Evolutionary conservation across 257 asterid species (phyloP), one percentile per base, ranked within the genome.

Genomic region (Scutellaria galericulata): DNA sequence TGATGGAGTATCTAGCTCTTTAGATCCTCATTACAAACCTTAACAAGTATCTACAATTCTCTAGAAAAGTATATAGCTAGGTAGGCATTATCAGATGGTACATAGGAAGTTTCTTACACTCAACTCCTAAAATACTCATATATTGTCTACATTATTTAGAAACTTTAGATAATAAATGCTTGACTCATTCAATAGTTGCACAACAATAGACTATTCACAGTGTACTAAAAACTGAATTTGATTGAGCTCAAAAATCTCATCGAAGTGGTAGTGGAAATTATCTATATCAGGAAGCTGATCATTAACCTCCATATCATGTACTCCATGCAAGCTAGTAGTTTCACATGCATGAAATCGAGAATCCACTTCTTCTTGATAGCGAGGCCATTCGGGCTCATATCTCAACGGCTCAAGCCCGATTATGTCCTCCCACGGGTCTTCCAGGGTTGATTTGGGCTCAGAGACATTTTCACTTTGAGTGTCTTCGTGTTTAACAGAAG

Each of bases 211-310:
- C 41, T 40, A 68, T 18, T 39, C 57, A 56, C 46, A 44, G 9
- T 57, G 45, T 70, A 27, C 5, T 14, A 24, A 15, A 44, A 42
- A 1, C 3, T 12, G 9, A 40, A 31, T 3, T 31, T 3, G 37
- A 31, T 31, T 47, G 9, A 6, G 15, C 18, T 40, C 7, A 47
- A 50, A 50, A 8, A 42, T 15, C 27, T 64, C 68, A 58, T 70
- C 67, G 41, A 75, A 62, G 54, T 31, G 37, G 37, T 37, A 68
- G 39, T 64, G 67, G 45, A 74, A 67, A 70, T 27, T 67, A 1
- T 75, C 78, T 24, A 83, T 57, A 41, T 83, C 84, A n/a, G 47
- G 73, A 35, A 84, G 79, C 73, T 83, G 75, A 67, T 75, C 63
- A 76, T 31, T 31, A 31, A 80, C 75, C 76, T 82, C 88, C 78